A percentile compares a stretch with the other conserved stretches of the same genome.
These are phyloP conservation scores for Sphaceloma murrayae DNA, from an alignment of 2,329 filamentous ascomycete genomes.

Conservation along the genomic window DNA sequence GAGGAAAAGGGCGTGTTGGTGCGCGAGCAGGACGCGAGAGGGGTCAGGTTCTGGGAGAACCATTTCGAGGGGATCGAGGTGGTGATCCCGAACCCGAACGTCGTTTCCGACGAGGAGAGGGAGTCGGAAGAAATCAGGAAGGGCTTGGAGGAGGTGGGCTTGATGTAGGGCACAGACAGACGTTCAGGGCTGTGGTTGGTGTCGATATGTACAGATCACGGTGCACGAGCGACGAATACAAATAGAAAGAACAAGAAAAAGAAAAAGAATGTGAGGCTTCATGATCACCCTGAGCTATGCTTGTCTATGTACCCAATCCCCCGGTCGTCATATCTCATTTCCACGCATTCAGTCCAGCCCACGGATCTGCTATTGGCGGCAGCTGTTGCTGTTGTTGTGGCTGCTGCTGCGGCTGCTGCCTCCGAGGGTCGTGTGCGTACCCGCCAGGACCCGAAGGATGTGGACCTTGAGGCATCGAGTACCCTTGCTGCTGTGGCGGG, in stretches of 20 bases:
- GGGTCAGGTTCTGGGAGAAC: conserved; percentile 89
- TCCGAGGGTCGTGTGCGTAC: conserved; percentile 44
- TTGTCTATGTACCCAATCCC: neutral
- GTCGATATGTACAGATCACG: too few species aligned
- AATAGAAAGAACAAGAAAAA: too few species aligned
- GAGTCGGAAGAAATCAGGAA: conserved; percentile 10
- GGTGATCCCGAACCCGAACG: conserved; percentile 1
- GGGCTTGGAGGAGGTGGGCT: conserved; percentile 1
- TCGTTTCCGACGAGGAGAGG: conserved; percentile 14
- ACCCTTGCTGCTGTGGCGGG: conserved; percentile 49
- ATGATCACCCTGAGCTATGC: too few species aligned
- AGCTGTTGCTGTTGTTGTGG: conserved; percentile 34
- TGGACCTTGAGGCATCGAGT: conserved; percentile 32
- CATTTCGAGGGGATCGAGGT: conserved; percentile 21
- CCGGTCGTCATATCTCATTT: conserved; percentile 38
- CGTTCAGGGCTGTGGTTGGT: too few species aligned
- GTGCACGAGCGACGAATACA: too few species aligned
- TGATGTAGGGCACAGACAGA: conserved; percentile 6
- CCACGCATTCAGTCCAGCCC: conserved; percentile 62
- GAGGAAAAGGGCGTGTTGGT: conserved; percentile 83
- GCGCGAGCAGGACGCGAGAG: conserved; percentile 84
- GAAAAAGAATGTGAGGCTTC: too few species aligned
- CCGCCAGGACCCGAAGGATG: conserved; percentile 44
- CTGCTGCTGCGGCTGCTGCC: conserved; percentile 33
- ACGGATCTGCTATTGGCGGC: conserved; percentile 50